Evolutionary conservation across 208 protist species (phyloP), one percentile per base, ranked within the genome.

Genomic region (Wallacemonas sp.): DNA sequence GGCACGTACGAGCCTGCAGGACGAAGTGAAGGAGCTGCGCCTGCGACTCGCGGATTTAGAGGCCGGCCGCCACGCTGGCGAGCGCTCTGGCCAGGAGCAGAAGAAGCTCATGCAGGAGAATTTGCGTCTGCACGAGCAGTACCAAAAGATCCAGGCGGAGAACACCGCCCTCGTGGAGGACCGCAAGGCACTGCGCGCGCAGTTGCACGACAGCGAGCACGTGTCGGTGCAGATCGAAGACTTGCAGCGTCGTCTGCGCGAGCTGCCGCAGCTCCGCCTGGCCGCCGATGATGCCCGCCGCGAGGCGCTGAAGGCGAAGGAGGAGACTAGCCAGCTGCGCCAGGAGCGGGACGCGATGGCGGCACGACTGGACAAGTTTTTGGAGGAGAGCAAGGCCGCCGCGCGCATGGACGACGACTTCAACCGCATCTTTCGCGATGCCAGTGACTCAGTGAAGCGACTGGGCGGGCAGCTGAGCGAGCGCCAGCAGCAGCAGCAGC

Each of bases 61-160:
- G 63, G 33, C 38, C 0, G 57, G 70, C 33, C 68, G 57, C 25
- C 75, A 79, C 41, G 23, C 61, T 4, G 64, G 72, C 25, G 82
- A 82, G 18, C 78, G 74, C 22, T 48, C 67, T 44, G 77, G 72
- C 14, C 68, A 76, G 49, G 84, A 92, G 66, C 76, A 77, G 36
- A 81, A 87, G 61, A 67, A 71, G 50, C 77, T 92, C n/a, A 81
- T 82, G 79, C 57, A 70, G 14, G 82, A 91, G 54, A 92, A 92
- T 66, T 44, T 77, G 33, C 80, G 79, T 2, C 66, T 94, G 48
- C 86, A 92, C 28, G 79, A 83, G 63, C 78, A 78, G 72, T 83
- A 91, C 72, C 70, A 81, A 42, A 66, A 74, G 32, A 70, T 84
- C 28, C 79, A 87, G 49, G 63, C 61, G 10, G 82, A 93, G 72